Percentiles rank a stretch among this genome's conserved stretches.
These are phyloP conservation scores for Metarhizium album DNA, from an alignment of 2,329 filamentous ascomycete genomes.

Conservation along the genomic window DNA sequence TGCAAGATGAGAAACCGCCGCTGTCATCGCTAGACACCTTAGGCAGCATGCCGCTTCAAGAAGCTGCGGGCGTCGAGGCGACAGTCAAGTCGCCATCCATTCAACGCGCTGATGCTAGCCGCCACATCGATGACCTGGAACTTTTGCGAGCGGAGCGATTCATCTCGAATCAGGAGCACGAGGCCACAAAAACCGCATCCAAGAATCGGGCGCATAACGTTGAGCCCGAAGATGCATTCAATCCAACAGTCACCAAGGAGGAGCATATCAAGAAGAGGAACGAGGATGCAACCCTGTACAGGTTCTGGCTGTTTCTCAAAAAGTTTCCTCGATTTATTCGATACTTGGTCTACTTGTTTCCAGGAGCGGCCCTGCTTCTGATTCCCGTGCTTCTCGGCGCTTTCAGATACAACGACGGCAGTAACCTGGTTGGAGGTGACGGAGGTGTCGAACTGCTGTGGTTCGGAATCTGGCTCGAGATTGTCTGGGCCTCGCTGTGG, in stretches of 20 bases:
- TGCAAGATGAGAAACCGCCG: slow-evolving; percentile 11
- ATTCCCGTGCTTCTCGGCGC: slow-evolving; percentile 35
- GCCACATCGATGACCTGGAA: slow-evolving; percentile 38
- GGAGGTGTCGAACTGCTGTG: slow-evolving; percentile 73
- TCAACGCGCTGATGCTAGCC: slow-evolving; percentile 23
- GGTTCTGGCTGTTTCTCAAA: slow-evolving; percentile 32
- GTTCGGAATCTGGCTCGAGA: slow-evolving; percentile 94
- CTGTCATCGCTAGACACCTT: slow-evolving; percentile 20
- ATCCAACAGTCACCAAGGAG: slow-evolving; percentile 21
- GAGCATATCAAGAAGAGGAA: slow-evolving; percentile 20
- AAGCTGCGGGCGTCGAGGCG: slow-evolving; percentile 13
- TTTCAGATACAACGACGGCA: slow-evolving; percentile 25
- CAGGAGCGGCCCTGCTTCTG: slow-evolving; percentile 32
- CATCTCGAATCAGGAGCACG: slow-evolving; percentile 32
- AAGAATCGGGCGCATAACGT: slow-evolving; percentile 23
- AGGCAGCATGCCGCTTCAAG: slow-evolving; percentile 16
- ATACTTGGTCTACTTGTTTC: slow-evolving; percentile 38
- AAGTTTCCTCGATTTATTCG: slow-evolving; percentile 40
- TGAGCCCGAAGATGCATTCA: slow-evolving; percentile 36
- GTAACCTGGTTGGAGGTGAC: slow-evolving; percentile 45
- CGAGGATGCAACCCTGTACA: slow-evolving; percentile 24
- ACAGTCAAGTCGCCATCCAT: slow-evolving; percentile 13
- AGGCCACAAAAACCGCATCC: slow-evolving; percentile 14
- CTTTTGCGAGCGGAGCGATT: slow-evolving; percentile 35
- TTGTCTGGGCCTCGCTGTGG: slow-evolving; percentile 89